These are phyloP conservation scores for Globisporangium cylindrosporum DNA, from an alignment of 352 stramenopile genomes.

Conservation along the genomic window DNA sequence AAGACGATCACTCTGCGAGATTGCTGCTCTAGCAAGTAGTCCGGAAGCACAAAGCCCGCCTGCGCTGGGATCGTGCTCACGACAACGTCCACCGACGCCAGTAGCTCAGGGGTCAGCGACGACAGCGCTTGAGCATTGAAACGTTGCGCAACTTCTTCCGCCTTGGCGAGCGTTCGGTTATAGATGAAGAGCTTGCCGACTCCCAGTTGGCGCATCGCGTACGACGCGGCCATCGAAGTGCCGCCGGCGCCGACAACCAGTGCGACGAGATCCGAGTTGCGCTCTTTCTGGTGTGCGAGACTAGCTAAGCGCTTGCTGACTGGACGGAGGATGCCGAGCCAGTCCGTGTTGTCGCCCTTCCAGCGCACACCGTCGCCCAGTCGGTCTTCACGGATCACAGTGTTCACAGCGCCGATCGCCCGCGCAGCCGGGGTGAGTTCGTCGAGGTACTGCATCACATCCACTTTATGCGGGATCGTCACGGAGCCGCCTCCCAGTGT, in stretches of 20 bases:
- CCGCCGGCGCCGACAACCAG: conserved; percentile 91
- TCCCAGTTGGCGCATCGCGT: conserved; percentile 88
- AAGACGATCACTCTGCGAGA: conserved; percentile 85
- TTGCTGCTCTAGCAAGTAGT: conserved; percentile 49
- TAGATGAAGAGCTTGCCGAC: conserved; percentile 89
- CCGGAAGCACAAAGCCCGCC: conserved; percentile 79
- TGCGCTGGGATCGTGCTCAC: conserved; percentile 94
- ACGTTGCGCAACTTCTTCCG: conserved; percentile 78
- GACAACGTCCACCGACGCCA: conserved; percentile 84
- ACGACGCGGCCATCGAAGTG: conserved; percentile 95
- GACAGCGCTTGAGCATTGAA: conserved; percentile 84
- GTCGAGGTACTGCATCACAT: conserved; percentile 93
- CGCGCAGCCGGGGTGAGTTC: conserved; percentile 90
- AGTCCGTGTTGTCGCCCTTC: conserved; percentile 98
- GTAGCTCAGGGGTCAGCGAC: conserved; percentile 43
- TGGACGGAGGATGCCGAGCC: conserved; percentile 95
- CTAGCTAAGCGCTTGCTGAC: conserved; percentile 64
- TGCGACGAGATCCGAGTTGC: conserved; percentile 33
- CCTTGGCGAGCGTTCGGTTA: conserved; percentile 95
- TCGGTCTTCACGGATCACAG: conserved; percentile 82
- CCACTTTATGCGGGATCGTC: conserved; percentile 97
- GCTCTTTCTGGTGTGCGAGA: conserved; percentile 1
- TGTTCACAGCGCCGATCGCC: conserved; percentile 99
- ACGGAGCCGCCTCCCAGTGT: conserved; percentile 95
- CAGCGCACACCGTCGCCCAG: conserved; percentile 38